Percentiles rank a stretch among this genome's conserved stretches.
phyloP scores from a whole-genome alignment of 2,329 filamentous ascomycete species.

The Alternaria incomplexa region DNA sequence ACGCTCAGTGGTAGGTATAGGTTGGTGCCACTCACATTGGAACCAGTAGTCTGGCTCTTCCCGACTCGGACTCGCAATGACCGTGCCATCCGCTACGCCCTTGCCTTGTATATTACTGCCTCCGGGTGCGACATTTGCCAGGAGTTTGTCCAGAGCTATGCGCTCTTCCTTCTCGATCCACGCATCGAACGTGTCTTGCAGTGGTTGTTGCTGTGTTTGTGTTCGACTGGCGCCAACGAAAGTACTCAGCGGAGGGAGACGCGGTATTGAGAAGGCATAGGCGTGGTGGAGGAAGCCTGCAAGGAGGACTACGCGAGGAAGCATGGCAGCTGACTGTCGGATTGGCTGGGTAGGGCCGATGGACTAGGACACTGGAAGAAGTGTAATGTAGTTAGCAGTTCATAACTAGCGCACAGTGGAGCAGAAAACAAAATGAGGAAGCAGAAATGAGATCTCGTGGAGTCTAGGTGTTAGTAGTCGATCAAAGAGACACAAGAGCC shows the following conservation, averaged over 20 bases:
- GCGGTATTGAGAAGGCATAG: constrained; percentile 41
- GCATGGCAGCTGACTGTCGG: constrained; percentile 7
- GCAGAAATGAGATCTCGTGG: not conserved
- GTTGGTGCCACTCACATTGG: constrained; percentile 44
- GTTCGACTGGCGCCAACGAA: constrained; percentile 26
- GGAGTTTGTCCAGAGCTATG: constrained; percentile 46
- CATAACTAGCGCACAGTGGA: not conserved
- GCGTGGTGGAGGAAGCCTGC: constrained; percentile 17
- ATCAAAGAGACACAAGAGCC: constrained; percentile 3
- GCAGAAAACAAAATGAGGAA: not conserved
- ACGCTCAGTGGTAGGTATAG: too few species aligned
- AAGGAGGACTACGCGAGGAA: constrained; percentile 8
- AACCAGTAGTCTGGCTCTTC: constrained; percentile 53
- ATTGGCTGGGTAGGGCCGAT: not conserved
- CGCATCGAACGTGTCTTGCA: constrained; percentile 37
- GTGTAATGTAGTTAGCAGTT: not conserved
- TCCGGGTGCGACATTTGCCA: constrained; percentile 53
- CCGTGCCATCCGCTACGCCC: constrained; percentile 48
- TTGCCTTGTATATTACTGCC: constrained; percentile 45
- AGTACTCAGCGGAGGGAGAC: constrained; percentile 14
- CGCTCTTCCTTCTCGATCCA: constrained; percentile 48
- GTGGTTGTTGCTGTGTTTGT: constrained; percentile 32
- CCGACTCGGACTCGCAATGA: constrained; percentile 53
- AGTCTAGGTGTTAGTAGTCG: constrained; percentile 1
- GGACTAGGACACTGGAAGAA: not conserved